Evolutionary conservation across 345 rosid genomes (phyloP).

Genomic region (Ceriops tagal): DNA sequence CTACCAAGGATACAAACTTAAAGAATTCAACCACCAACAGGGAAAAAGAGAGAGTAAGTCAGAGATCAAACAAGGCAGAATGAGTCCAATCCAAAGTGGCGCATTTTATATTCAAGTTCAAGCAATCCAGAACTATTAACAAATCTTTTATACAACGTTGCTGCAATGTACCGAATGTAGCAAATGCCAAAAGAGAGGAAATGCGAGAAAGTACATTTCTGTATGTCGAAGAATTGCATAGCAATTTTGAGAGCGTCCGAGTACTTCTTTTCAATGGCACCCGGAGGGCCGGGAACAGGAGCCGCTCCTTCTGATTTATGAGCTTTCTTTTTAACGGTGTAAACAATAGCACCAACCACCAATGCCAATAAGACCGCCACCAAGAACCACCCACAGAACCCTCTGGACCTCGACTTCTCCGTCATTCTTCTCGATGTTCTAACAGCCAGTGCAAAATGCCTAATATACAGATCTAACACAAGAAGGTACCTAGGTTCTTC

Average conservation of each 20-base stretch:
- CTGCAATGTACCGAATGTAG: neutral
- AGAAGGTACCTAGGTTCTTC: neutral
- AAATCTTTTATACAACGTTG: no score
- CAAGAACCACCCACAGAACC: conserved; percentile 68
- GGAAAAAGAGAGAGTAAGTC: no score
- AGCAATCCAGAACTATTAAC: neutral
- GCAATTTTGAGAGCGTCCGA: conserved; percentile 73
- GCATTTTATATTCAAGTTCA: neutral
- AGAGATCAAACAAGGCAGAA: no score
- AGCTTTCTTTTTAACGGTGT: conserved; percentile 43
- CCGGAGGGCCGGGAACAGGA: conserved; percentile 87
- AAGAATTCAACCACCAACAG: neutral
- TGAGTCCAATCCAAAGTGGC: neutral
- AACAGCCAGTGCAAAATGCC: neutral
- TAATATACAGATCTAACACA: neutral
- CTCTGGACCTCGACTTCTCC: conserved; percentile 54
- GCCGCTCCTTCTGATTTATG: conserved; percentile 40
- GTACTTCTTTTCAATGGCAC: conserved; percentile 74
- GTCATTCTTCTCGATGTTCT: conserved; percentile 41
- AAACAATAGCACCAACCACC: conserved; percentile 53
- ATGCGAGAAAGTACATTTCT: conserved; percentile 50
- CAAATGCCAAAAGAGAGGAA: neutral
- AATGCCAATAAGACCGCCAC: conserved; percentile 48
- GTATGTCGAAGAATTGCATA: conserved; percentile 83
- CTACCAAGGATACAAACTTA: neutral